phyloP scores from a whole-genome alignment of 495 filamentous ascomycete species.

The Recurvomyces mirabilis region DNA sequence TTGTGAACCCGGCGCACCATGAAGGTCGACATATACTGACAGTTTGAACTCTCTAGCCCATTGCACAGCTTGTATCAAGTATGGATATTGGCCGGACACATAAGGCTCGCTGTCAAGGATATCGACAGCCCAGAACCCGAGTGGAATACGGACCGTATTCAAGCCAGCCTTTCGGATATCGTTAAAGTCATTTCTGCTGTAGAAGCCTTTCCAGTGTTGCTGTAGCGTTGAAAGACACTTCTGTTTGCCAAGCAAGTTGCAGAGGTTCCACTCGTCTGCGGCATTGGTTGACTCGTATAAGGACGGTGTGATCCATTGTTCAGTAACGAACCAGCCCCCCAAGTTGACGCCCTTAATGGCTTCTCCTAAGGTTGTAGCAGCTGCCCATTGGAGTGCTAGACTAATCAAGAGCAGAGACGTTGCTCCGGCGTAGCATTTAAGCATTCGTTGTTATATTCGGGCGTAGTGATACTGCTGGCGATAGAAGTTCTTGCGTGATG shows the following conservation, averaged over 20 bases:
- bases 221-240: slow-evolving; percentile 1
- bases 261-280: slow-evolving; percentile 8
- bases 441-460: no score
- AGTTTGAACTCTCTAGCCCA: slow-evolving; percentile 34
- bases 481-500: no score
- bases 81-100: slow-evolving; percentile 15
- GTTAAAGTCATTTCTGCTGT: slow-evolving; percentile 1
- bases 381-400: no score
- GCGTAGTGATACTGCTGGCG: no score
- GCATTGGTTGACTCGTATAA: slow-evolving; percentile 1
- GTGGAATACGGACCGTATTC: slow-evolving; percentile 3
- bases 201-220: slow-evolving; percentile 6
- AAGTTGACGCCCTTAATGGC: slow-evolving; percentile 6
- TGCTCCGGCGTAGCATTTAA: no score
- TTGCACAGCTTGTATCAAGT: slow-evolving; percentile 35
- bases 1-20: slow-evolving; percentile 32
- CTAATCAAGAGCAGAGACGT: no score
- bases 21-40: slow-evolving; percentile 39
- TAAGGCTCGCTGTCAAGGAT: slow-evolving; percentile 1
- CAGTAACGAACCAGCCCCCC: slow-evolving; percentile 8
- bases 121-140: slow-evolving; percentile 11
- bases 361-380: no score
- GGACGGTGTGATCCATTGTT: slow-evolving; percentile 9
- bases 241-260: slow-evolving; percentile 6
- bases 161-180: slow-evolving; percentile 2